A percentile compares a stretch with the other conserved stretches of the same genome.
Evolutionary conservation across 345 rosid genomes (phyloP).

Genomic region (Atalantia buxifolia): DNA sequence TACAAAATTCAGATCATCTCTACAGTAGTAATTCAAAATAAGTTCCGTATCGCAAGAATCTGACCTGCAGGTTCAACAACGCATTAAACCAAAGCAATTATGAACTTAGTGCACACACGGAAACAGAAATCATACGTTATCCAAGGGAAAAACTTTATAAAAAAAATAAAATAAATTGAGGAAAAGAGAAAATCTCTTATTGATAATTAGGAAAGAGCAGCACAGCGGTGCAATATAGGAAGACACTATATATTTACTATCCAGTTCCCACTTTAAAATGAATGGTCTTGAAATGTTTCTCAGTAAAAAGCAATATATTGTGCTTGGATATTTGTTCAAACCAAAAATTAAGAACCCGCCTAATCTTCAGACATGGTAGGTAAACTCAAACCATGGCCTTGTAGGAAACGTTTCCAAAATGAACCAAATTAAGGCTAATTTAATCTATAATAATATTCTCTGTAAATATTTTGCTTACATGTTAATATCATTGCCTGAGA

Average conservation of each 20-base stretch:
- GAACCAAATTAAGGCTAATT: background rate
- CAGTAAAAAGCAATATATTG: background rate
- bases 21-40: conserved; percentile 57
- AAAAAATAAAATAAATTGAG: background rate
- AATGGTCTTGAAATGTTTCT: background rate
- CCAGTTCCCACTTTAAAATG: background rate
- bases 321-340: background rate
- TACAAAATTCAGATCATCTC: conserved; percentile 52
- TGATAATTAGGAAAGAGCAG: background rate
- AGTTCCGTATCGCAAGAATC: conserved; percentile 51
- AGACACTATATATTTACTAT: background rate
- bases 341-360: background rate
- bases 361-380: background rate
- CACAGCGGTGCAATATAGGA: background rate
- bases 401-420: background rate
- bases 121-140: background rate
- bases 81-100: conserved; percentile 8
- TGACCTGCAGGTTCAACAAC: conserved; percentile 56
- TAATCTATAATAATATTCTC: background rate
- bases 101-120: background rate
- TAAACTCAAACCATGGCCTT: background rate
- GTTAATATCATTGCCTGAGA: background rate
- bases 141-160: background rate
- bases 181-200: background rate
- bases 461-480: background rate